Percentiles rank a stretch among this genome's conserved stretches.
Evolutionary conservation across 208 protist genomes (phyloP).

Genomic region (Jaenimonas drosophilae): DNA sequence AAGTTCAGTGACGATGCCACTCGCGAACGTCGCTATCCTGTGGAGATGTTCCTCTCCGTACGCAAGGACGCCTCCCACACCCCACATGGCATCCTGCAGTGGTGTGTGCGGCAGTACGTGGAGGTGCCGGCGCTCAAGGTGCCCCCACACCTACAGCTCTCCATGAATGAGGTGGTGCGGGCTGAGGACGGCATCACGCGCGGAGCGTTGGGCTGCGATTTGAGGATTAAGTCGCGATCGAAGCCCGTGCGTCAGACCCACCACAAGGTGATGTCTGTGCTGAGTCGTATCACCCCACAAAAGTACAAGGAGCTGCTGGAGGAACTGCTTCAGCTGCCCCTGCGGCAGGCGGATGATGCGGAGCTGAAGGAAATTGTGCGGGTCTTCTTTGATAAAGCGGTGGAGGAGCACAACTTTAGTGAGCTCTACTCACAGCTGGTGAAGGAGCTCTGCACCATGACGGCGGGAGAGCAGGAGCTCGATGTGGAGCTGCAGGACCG

Average conservation of each 20-base stretch:
- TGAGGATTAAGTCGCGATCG: constrained; percentile 33
- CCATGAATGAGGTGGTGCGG: constrained; percentile 35
- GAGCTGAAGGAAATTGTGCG: constrained; percentile 78
- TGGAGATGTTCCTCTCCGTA: constrained; percentile 74
- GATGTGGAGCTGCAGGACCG: constrained; percentile 39
- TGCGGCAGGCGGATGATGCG: constrained; percentile 61
- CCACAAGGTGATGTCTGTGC: constrained; percentile 83
- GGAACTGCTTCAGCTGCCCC: constrained; percentile 66
- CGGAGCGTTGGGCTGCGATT: constrained; percentile 40
- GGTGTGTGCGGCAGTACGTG: constrained; percentile 64
- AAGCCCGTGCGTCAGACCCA: constrained; percentile 60
- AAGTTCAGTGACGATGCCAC: constrained; percentile 50
- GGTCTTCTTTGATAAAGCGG: constrained; percentile 82
- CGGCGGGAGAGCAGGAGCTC: constrained; percentile 37
- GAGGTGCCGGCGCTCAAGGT: constrained; percentile 70
- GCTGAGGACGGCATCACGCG: constrained; percentile 39
- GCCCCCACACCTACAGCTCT: constrained; percentile 69
- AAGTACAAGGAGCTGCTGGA: constrained; percentile 68
- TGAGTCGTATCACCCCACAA: constrained; percentile 70
- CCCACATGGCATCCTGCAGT: constrained; percentile 69
- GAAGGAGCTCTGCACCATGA: constrained; percentile 48
- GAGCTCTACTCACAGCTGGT: constrained; percentile 67
- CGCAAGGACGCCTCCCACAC: constrained; percentile 78
- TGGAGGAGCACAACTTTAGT: constrained; percentile 74
- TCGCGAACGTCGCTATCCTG: constrained; percentile 36